Conservation (phyloP, 2,329 filamentous ascomycete species). For the Septoria petroselini region DNA sequence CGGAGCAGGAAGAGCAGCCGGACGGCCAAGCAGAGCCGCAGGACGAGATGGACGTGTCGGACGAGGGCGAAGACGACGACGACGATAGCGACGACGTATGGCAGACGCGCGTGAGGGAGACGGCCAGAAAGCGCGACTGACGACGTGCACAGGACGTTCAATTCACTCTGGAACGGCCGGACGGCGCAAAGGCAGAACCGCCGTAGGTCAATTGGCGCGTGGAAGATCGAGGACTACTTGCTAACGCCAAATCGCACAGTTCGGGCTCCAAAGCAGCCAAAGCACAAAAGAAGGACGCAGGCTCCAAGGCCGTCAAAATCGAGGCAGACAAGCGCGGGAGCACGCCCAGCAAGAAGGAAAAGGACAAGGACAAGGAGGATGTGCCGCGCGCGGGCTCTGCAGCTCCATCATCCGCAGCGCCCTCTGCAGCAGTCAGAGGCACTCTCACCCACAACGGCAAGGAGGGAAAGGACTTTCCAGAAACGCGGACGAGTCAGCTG, state of each 20-base stretch:
- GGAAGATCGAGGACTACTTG: neutral
- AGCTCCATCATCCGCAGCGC: constrained; percentile 13
- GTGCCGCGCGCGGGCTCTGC: constrained; percentile 19
- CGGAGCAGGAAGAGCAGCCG: constrained; percentile 31
- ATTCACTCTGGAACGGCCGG: constrained; percentile 51
- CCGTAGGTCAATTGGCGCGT: constrained; percentile 18
- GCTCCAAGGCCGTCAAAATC: constrained; percentile 16
- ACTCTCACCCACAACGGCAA: constrained; percentile 47
- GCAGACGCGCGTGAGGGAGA: neutral
- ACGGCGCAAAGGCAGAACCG: constrained; percentile 34
- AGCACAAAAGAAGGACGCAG: constrained; percentile 19
- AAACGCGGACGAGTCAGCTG: constrained; percentile 70
- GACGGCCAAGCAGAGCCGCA: constrained; percentile 27
- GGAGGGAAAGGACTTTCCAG: constrained; percentile 62
- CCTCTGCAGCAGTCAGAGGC: constrained; percentile 35
- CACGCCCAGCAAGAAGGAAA: constrained; percentile 21
- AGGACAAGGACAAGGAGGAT: constrained; percentile 12
- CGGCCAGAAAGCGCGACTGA: constrained; percentile 8
- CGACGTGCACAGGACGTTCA: constrained; percentile 47
- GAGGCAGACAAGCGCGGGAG: constrained; percentile 15
- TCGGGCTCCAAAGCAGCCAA: constrained; percentile 23
- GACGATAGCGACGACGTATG: constrained; percentile 43
- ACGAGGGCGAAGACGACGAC: constrained; percentile 44
- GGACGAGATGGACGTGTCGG: constrained; percentile 45
- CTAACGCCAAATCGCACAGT: constrained; percentile 9